Percentiles rank a stretch among this genome's conserved stretches.
phyloP scores from a whole-genome alignment of 2,329 filamentous ascomycete species.

The Pseudogymnoascus destructans region DNA sequence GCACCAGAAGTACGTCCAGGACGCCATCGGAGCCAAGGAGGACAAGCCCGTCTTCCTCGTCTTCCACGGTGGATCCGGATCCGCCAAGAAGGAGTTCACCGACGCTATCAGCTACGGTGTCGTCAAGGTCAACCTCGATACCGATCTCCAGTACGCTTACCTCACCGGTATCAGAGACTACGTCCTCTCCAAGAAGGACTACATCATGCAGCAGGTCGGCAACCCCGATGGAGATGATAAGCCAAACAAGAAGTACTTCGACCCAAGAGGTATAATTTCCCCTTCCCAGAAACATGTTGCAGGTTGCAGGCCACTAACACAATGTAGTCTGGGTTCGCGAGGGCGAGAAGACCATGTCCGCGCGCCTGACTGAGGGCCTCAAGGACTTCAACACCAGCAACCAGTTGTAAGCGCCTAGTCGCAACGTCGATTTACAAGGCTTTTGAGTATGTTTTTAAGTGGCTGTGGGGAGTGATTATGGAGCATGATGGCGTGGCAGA shows the following conservation, averaged over 20 bases:
- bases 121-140: conserved; percentile 99
- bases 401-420: conserved; percentile 47
- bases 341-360: conserved; percentile 93
- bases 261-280: conserved; percentile 30
- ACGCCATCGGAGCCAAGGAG: conserved; percentile 57
- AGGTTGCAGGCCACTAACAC: conserved; percentile 13
- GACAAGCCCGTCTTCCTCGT: conserved; percentile 97
- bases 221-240: conserved; percentile 95
- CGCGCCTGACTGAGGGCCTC: conserved; percentile 67
- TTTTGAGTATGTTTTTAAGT: not conserved
- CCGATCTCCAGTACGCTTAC: conserved; percentile 94
- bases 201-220: conserved; percentile 73
- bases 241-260: conserved; percentile 97
- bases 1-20: conserved; percentile 86
- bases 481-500: conserved; percentile 1
- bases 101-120: conserved; percentile 87
- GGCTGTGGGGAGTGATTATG: not conserved
- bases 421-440: not conserved
- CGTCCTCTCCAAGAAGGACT: conserved; percentile 88
- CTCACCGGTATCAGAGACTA: conserved; percentile 87
- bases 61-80: conserved; percentile 96
- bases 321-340: conserved; percentile 89
- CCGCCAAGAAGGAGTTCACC: conserved; percentile 76
- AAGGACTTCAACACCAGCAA: conserved; percentile 81
- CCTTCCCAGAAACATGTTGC: conserved; percentile 8